Evolutionary conservation across 805 yeast species (phyloP), one percentile per base, ranked within the genome.

Genomic region (Zygosaccharomyces kombuchaensis): DNA sequence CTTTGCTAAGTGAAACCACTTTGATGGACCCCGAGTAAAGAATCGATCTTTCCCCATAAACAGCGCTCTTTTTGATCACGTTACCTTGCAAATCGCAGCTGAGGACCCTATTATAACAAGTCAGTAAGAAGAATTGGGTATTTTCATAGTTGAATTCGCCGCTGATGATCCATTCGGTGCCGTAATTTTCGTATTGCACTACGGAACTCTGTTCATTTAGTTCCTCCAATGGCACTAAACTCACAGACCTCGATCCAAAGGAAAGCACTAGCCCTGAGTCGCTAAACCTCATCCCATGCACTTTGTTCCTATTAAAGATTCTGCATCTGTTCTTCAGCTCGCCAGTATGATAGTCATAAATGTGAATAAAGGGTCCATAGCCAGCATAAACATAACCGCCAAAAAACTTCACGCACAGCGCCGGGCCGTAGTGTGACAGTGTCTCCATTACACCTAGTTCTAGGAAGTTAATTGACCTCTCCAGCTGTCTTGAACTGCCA

Each of bases 21-120:
- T 72, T 73, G 31, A 91, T 76, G 1, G 87, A 74, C 0, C 98
- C 99, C 5, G 96, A 87, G 61, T 93, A 93, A 29, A 93, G 70
- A 37, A 91, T 84, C 1, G 96, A 85, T 53, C 84, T 82, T 65
- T 87, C 95, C 14, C 75, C 75, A 56, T 82, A 78, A 19, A 77
- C 51, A 1, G 67, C 60, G 40, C 62, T 68, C 16, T 54, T 64
- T 45, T 54, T 29, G 4, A 55, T 5, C 1, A 68, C 44, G 46
- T 59, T 50, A 50, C 55, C 52, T 44, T 52, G 29, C 52, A 59
- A 43, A 46, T 52, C 62, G 53, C 35, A 68, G 13, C 50, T 68
- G 66, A 40, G 70, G 47, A 41, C 73, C 55, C 37, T 79, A 66
- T 91, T 90, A 61, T 90, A 96, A 2, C 96, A 87, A 0, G 90